Conservation (phyloP, 257 asterid genomes). For the Galeopsis tetrahit region DNA sequence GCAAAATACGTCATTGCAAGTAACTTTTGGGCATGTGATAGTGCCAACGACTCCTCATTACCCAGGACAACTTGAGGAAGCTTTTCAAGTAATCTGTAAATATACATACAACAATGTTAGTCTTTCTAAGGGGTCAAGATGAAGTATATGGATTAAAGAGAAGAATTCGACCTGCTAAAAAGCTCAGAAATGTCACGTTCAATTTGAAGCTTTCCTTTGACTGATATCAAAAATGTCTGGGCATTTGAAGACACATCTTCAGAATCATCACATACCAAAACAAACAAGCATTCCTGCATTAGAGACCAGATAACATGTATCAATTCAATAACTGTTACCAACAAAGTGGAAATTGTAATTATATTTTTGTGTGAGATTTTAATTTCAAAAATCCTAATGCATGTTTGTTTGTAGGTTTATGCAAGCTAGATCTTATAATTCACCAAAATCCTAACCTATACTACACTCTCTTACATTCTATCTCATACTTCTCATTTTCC, state of each 20-base stretch:
- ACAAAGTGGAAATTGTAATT: constrained; percentile 4
- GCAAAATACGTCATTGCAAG: constrained; percentile 76
- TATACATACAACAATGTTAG: constrained; percentile 1
- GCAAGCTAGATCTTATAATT: too few species aligned
- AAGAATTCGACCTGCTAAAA: constrained; percentile 62
- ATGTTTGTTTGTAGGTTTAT: too few species aligned
- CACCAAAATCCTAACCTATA: too few species aligned
- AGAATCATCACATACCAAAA: constrained; percentile 79
- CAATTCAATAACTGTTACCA: constrained; percentile 7
- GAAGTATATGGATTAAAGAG: constrained; percentile 22
- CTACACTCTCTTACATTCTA: too few species aligned
- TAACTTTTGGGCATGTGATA: constrained; percentile 81
- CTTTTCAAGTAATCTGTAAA: constrained; percentile 83
- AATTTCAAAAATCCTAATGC: too few species aligned
- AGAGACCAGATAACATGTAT: constrained; percentile 35
- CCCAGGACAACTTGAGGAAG: constrained; percentile 85
- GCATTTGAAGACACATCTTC: constrained; percentile 82
- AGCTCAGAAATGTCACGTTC: constrained; percentile 61
- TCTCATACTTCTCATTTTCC: too few species aligned
- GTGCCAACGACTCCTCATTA: constrained; percentile 69
- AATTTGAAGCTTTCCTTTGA: constrained; percentile 47
- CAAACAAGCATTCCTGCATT: constrained; percentile 78
- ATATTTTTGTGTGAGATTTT: not conserved
- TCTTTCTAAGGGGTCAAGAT: constrained; percentile 23
- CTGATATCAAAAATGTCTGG: constrained; percentile 57